Base-by-base conservation (phyloP, 208 protist species). In the Trypanosoma scelopori region DNA sequence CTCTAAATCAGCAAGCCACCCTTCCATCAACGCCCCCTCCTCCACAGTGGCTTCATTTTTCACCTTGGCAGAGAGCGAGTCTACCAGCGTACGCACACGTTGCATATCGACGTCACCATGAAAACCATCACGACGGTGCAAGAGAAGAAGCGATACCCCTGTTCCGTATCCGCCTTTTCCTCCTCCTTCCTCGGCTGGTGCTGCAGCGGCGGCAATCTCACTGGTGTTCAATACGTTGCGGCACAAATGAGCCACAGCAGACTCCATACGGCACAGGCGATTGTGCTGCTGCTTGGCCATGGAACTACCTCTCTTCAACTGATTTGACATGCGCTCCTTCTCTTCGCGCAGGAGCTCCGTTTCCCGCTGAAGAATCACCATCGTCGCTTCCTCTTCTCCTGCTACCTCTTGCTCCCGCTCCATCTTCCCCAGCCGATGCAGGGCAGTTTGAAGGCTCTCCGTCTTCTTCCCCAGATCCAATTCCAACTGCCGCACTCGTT, bases 321-420 rank as follows among this genome's bases (percentile, higher is more conserved):
- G 55, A 5, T 11, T 16, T 48, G 20, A 47, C 22, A 59, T n/a
- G 28, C 30, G 30, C 15, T 43, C 2, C 20, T 59, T 59, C 37
- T 59, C 55, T 35, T 59, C 20, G 20, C 39, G 55, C 39, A 59
- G 37, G 5, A 59, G n/a, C n/a, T 59, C 55, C 37, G 28, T 27
- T 27, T 47, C 55, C 30, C 55, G 55, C 39, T 59, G 30, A 47
- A 47, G 55, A 22, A 48, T 16, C 1, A 35, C 22, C 37, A 48
- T 42, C 35, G 28, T 43, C 52, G 3, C n/a, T 59, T 28, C 20
- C 22, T 11, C 39, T 18, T 59, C 25, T 46, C 22, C 20, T 22
- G 11, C 13, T 23, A n/a, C 20, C 45, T n/a, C n/a, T n/a, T n/a
- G n/a, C n/a, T n/a, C n/a, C n/a, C n/a, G n/a, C n/a, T n/a, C n/a